Conservation (phyloP, 305 asterid genomes). For the Fraxinus sp. region DNA sequence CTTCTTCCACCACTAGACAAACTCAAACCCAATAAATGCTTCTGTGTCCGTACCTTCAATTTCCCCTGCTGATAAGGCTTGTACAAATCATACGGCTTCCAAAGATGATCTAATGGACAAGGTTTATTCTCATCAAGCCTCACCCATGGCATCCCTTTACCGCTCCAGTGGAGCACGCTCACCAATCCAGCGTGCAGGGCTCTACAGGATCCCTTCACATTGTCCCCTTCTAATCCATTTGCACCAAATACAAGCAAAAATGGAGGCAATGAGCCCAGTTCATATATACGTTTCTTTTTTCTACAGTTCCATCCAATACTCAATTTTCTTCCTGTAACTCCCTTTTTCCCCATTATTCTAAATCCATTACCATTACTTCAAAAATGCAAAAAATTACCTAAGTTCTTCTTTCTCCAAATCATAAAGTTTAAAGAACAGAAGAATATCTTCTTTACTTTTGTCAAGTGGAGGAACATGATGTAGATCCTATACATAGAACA, state of each 20-base stretch:
- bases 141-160: slow-evolving; percentile 86
- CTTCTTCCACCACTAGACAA: slow-evolving; percentile 7
- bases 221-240: slow-evolving; percentile 76
- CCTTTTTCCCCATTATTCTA: slow-evolving; percentile 69
- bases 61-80: slow-evolving; percentile 30
- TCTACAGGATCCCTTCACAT: slow-evolving; percentile 75
- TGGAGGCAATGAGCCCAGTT: slow-evolving; percentile 81
- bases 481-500: no score
- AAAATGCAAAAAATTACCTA: no score
- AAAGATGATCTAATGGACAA: slow-evolving; percentile 73
- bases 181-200: slow-evolving; percentile 77
- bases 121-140: slow-evolving; percentile 69
- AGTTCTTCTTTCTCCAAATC: no score
- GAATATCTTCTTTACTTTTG: no score
- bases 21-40: slow-evolving; percentile 20
- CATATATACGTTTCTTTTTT: slow-evolving; percentile 54
- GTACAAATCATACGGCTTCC: slow-evolving; percentile 77
- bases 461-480: no score
- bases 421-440: no score
- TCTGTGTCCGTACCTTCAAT: slow-evolving; percentile 27
- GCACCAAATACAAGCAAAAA: slow-evolving; percentile 69
- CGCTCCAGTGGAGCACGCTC: slow-evolving; percentile 85
- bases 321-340: slow-evolving; percentile 44
- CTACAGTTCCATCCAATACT: slow-evolving; percentile 79
- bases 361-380: slow-evolving; percentile 70